Base-by-base conservation (phyloP, 2,329 filamentous ascomycete genomes). In the Aspergillus niger region DNA sequence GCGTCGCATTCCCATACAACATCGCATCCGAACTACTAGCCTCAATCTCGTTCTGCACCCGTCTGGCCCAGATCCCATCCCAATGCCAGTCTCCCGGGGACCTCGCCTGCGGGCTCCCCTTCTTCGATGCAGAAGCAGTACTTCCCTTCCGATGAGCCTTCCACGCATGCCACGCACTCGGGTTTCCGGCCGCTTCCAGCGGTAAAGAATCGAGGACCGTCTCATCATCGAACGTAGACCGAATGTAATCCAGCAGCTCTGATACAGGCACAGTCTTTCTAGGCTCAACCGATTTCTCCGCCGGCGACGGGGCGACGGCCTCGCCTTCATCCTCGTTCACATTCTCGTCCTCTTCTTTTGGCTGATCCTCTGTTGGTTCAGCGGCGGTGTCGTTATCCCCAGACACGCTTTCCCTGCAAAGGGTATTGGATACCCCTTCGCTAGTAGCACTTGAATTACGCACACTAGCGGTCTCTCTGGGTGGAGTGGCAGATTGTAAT, bases 111-210 rank as follows among this genome's bases (percentile, higher is more conserved):
- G 70, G 80, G 61, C 77, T 85, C 73, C 72, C 79, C 79, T 62
- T 77, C 69, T 76, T 84, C 68, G 50, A 51, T 10, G 58, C 60
- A 15, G 64, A 61, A 10, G 57, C 60, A 28, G 63, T 60, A 22
- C 60, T 60, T 2, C 77, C 79, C 52, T 80, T 79, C 58, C 88
- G 86, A 73, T 94, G 85, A 6, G 90, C 86, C 68, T 87, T 85
- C 94, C 94, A 98, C 4, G 94, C 94, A 78, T 97, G 91, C 90
- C 92, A 98, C 22, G 94, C 95, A 6, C 92, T 91, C 2, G 91
- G 88, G 69, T 98, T 97, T 1, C 91, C 94, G 0, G 93, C 92
- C 17, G 91, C 91, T 65, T 92, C 87, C 0, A 96, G 79, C 1
- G 92, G 89, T 20, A 98, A 81, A 0, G 85, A 85, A 75, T 98